A percentile compares a stretch with the other conserved stretches of the same genome.
Evolutionary conservation across 2,329 filamentous ascomycete genomes (phyloP).

Genomic region (Pyricularia grisea): DNA sequence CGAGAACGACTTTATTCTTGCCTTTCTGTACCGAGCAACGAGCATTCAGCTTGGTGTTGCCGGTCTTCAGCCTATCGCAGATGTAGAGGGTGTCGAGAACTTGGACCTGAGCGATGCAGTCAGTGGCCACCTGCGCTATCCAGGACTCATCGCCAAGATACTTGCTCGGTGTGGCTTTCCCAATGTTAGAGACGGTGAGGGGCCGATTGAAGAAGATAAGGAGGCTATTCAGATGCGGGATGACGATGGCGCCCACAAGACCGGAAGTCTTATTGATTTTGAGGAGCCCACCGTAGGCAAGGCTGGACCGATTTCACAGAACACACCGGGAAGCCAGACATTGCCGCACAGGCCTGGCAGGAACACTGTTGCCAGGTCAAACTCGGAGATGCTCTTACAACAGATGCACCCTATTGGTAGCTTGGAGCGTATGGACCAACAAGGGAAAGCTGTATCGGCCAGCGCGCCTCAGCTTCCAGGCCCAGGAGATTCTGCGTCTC

Average conservation of each 20-base stretch:
- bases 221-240: conserved; percentile 23
- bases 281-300: conserved; percentile 20
- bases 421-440: neutral
- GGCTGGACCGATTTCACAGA: neutral
- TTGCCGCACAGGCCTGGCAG: neutral
- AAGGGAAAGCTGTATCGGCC: neutral
- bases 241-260: conserved; percentile 16
- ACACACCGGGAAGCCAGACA: neutral
- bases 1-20: conserved; percentile 78
- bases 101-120: conserved; percentile 43
- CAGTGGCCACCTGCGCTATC: conserved; percentile 26
- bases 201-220: conserved; percentile 40
- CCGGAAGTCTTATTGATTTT: conserved; percentile 31
- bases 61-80: conserved; percentile 62
- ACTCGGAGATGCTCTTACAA: conserved; percentile 1
- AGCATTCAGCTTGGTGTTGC: conserved; percentile 77
- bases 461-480: conserved; percentile 1
- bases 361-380: neutral
- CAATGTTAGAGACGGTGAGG: conserved; percentile 30
- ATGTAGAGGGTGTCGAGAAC: conserved; percentile 55
- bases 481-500: neutral
- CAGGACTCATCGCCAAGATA: conserved; percentile 38
- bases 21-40: conserved; percentile 77
- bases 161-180: conserved; percentile 42
- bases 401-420: conserved; percentile 1